Evolutionary conservation across 805 yeast species (phyloP), one percentile per base, ranked within the genome.

Genomic region (Myxozyma monticola): DNA sequence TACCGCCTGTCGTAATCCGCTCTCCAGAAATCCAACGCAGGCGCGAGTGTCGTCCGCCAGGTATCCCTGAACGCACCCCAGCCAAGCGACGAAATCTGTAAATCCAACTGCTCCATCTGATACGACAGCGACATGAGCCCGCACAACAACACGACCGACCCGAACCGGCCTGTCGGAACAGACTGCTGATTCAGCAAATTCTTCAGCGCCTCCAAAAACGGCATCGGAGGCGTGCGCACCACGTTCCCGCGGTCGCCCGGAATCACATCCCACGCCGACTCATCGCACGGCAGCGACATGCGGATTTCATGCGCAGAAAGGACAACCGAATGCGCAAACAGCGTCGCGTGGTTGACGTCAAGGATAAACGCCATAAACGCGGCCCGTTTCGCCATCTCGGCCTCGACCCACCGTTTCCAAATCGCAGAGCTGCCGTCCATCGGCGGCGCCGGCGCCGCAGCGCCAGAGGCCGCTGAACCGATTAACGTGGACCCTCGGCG

Each of bases 361-460:
- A 85, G 73, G 63, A 84, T 84, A 64, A 88, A 88, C 12, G 95
- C 88, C 80, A 85, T 80, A 51, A 83, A 79, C 0, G 95, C 86
- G 1, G 85, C 77, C 49, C 96, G 69, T 64, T 88, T 88, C 74
- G 85, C 73, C 42, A 83, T 78, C 67, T 88, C 96, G 35, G 81
- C 79, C 47, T 85, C 88, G 12, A 88, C 83, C 96, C 96, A 88
- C 57, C 76, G 73, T 67, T 75, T 60, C 78, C 80, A 76, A 62
- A 82, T 62, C 42, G 67, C 69, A 58, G 57, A 65, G 21, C 57
- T 46, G 10, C 49, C 48, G n/a, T 53, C 57, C 17, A 42, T 22
- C 3, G 20, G 8, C 9, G 45, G 7, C 1, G 28, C 14, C 7
- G 40, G 12, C 30, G 41, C 15, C 4, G 48, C 10, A 5, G 38